Conservation (phyloP, 2,329 filamentous ascomycete species). For the Diaporthe velutina region DNA sequence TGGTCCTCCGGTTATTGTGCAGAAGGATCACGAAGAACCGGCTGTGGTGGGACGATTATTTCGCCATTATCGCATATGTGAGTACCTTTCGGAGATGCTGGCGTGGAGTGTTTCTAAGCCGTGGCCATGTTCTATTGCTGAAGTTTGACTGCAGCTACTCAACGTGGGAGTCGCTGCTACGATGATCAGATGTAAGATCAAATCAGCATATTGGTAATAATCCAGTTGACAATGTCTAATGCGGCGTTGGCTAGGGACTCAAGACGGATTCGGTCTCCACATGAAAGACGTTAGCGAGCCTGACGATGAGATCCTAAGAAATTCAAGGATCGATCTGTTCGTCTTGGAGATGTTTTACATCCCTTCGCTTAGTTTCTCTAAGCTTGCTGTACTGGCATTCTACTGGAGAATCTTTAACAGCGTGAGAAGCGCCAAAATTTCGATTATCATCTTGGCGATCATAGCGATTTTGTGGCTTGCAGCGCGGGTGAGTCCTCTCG, state of each 20-base stretch:
- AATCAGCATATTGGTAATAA: too few relatives aligned
- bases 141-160: not conserved
- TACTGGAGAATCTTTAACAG: conserved; percentile 24
- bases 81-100: not conserved
- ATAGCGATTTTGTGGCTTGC: not conserved
- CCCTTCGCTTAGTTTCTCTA: conserved; percentile 11
- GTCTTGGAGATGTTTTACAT: conserved; percentile 18
- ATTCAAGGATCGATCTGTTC: not conserved
- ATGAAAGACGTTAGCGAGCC: not conserved
- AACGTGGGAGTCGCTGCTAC: not conserved
- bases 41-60: conserved; percentile 22
- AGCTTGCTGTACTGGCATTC: conserved; percentile 4
- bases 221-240: not conserved
- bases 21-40: conserved; percentile 4
- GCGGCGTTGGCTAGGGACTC: not conserved
- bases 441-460: not conserved
- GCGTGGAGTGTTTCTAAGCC: not conserved
- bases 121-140: not conserved
- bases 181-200: not conserved
- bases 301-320: not conserved
- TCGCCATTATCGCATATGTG: conserved; percentile 15
- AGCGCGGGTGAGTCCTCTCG: not conserved
- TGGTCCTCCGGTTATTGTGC: not conserved
- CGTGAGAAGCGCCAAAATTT: conserved; percentile 1
- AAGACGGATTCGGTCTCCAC: conserved; percentile 7